A percentile compares a stretch with the other conserved stretches of the same genome.
Evolutionary conservation across 2,329 filamentous ascomycete species (phyloP).

Genomic region (Rutstroemia sp.): DNA sequence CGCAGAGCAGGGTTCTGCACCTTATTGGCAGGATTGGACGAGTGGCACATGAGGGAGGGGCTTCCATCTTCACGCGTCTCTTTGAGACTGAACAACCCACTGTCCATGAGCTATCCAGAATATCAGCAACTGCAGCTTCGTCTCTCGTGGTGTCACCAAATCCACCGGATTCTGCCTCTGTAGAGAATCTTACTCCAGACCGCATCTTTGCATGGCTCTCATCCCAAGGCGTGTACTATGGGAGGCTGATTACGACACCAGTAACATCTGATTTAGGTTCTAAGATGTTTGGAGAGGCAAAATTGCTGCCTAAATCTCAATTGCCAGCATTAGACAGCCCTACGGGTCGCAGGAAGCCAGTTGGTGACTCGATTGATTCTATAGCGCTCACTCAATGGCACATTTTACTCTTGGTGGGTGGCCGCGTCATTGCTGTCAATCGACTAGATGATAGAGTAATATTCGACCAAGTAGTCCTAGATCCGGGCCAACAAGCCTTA

Average conservation of each 20-base stretch:
- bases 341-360: constrained; percentile 55
- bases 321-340: constrained; percentile 61
- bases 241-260: constrained; percentile 61
- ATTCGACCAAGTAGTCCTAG: constrained; percentile 80
- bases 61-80: constrained; percentile 77
- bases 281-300: constrained; percentile 71
- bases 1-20: constrained; percentile 70
- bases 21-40: constrained; percentile 71
- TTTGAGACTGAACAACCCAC: constrained; percentile 82
- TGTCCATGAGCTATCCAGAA: constrained; percentile 62
- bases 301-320: constrained; percentile 65
- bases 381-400: constrained; percentile 92
- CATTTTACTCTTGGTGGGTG: constrained; percentile 74
- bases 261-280: constrained; percentile 58
- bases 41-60: constrained; percentile 67
- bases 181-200: constrained; percentile 54
- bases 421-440: constrained; percentile 77
- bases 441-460: constrained; percentile 78
- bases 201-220: constrained; percentile 86
- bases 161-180: constrained; percentile 43
- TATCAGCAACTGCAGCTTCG: constrained; percentile 53
- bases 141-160: constrained; percentile 73
- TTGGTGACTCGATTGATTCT: constrained; percentile 67
- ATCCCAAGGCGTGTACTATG: constrained; percentile 79
- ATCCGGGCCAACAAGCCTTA: constrained; percentile 70